These are phyloP conservation scores for Fusarium duplospermum DNA, from an alignment of 2,329 filamentous ascomycete genomes.

Conservation along the genomic window DNA sequence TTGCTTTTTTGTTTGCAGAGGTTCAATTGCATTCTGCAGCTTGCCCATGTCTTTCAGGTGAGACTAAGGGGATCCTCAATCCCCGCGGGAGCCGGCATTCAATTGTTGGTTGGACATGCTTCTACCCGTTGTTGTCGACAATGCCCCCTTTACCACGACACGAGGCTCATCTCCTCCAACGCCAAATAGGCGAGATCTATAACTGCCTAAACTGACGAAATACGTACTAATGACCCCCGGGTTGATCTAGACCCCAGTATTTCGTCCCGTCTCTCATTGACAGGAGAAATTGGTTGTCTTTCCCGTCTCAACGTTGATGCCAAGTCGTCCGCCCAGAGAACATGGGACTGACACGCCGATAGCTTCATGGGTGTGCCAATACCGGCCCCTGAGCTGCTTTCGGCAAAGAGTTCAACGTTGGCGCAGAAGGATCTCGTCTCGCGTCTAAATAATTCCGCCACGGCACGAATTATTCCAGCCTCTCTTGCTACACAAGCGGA, in stretches of 20 bases:
- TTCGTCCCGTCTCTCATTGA: not conserved
- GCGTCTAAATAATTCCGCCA: not conserved
- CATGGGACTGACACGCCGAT: slow-evolving; percentile 14
- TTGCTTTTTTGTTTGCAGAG: slow-evolving; percentile 29
- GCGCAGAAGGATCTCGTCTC: not conserved
- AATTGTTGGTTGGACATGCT: not conserved
- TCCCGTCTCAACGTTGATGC: not conserved
- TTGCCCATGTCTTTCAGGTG: not conserved
- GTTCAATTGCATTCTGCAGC: not conserved
- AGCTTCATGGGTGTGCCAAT: not conserved
- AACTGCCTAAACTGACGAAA: not conserved
- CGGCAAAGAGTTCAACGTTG: not conserved
- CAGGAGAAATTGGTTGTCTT: not conserved
- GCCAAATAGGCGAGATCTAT: not conserved
- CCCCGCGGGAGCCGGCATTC: not conserved
- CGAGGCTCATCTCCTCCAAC: not conserved
- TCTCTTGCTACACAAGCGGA: not conserved
- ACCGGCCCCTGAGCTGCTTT: slow-evolving; percentile 4
- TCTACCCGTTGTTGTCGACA: not conserved
- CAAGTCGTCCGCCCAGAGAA: not conserved
- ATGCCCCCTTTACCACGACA: not conserved
- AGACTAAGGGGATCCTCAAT: not conserved
- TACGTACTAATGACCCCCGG: not conserved
- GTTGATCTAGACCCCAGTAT: not conserved
- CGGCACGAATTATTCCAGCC: not conserved